phyloP scores from a whole-genome alignment of 371 early-diverging fungal species.

The Actinomortierella ambigua region DNA sequence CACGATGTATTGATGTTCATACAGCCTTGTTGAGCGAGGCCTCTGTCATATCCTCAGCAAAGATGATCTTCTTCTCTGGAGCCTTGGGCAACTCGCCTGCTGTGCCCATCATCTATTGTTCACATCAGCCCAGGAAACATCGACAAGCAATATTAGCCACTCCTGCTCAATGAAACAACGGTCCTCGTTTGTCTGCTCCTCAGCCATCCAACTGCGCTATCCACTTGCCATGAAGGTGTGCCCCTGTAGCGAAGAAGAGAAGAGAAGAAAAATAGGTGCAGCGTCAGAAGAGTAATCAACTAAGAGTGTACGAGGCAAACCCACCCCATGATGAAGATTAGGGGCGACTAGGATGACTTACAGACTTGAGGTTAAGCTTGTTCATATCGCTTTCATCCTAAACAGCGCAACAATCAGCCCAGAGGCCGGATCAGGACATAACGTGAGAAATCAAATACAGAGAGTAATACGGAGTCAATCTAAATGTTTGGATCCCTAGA shows the following conservation, averaged over 20 bases:
- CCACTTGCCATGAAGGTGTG: constrained; percentile 61
- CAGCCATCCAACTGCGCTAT: neutral
- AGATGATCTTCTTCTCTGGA: constrained; percentile 70
- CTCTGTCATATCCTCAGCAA: constrained; percentile 94
- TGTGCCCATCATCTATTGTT: constrained; percentile 90
- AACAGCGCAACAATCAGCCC: too few relatives aligned
- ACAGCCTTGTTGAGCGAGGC: constrained; percentile 85
- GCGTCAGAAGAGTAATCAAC: neutral
- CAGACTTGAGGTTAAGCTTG: constrained; percentile 70
- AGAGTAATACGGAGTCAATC: too few relatives aligned
- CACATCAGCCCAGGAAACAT: constrained; percentile 22
- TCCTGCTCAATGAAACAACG: too few relatives aligned
- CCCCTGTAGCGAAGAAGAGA: constrained; percentile 46
- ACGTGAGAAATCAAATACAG: too few relatives aligned
- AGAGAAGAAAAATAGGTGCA: neutral
- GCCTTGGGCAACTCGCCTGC: constrained; percentile 86
- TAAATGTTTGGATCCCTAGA: too few relatives aligned
- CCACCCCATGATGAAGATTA: too few relatives aligned
- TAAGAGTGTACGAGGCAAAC: neutral
- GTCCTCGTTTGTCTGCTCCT: too few relatives aligned
- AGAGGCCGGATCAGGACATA: too few relatives aligned
- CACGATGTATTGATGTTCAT: constrained; percentile 21
- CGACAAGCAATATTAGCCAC: neutral
- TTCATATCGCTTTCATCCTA: constrained; percentile 80
- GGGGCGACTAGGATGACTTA: too few relatives aligned